A percentile compares a stretch with the other conserved stretches of the same genome.
These are phyloP conservation scores for Aquilaria yunnanensis DNA, from an alignment of 345 rosid genomes.

Conservation along the genomic window DNA sequence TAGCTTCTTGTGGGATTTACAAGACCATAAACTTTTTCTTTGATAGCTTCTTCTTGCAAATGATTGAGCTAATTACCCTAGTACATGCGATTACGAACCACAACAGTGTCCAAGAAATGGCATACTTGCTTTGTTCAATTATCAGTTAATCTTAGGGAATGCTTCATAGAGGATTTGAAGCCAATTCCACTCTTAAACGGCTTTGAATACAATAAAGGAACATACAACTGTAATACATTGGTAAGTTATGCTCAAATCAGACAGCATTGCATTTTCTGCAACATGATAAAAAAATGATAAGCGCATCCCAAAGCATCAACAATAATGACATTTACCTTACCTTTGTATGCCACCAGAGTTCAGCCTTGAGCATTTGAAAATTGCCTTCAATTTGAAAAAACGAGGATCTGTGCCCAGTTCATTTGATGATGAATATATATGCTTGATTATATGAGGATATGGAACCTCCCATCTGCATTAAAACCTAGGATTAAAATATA, in stretches of 20 bases:
- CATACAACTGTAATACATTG: no score
- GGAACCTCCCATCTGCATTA: slow-evolving; percentile 96
- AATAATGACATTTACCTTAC: slow-evolving; percentile 28
- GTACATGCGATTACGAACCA: no score
- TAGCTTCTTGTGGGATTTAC: no score
- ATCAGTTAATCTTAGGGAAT: no score
- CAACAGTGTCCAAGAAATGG: no score
- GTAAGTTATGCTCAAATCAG: neutral
- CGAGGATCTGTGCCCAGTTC: slow-evolving; percentile 77
- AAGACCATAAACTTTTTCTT: no score
- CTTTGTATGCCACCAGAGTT: slow-evolving; percentile 65
- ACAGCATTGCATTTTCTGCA: neutral
- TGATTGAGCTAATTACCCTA: no score
- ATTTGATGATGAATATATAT: slow-evolving; percentile 45
- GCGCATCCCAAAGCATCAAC: neutral
- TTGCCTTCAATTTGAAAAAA: slow-evolving; percentile 76
- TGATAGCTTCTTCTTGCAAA: no score
- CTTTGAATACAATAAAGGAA: no score
- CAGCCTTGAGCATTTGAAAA: slow-evolving; percentile 67
- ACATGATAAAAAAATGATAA: neutral
- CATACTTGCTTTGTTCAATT: no score
- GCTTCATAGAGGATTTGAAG: no score
- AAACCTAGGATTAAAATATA: slow-evolving; percentile 14
- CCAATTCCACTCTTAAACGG: no score
- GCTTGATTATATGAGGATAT: slow-evolving; percentile 48